Base-by-base conservation (phyloP, 2,329 filamentous ascomycete genomes). In the Colletotrichum lupini region DNA sequence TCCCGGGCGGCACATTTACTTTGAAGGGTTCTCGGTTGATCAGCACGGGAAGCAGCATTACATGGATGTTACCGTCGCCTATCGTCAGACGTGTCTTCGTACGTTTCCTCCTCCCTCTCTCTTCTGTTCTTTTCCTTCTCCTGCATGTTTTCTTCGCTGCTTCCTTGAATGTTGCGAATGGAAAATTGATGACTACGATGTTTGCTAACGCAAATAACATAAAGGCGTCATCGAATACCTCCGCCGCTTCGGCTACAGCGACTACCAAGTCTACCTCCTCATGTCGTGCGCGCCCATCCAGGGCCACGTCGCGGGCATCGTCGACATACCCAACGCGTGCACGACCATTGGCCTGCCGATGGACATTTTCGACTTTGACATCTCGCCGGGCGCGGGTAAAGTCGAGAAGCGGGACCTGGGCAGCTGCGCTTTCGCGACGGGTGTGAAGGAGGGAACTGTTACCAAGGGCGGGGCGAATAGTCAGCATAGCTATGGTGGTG, bases 331-430 rank as follows among this genome's bases (percentile, higher is more conserved):
- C 0, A 97, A 98, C 80, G 94, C 93, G 0, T 98, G 95, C 80
- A 97, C 95, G 4, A 98, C 95, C 0, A 85, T 98, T 72, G 95
- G 95, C 0, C 80, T 98, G 67, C 95, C 95, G 1, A 94, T 97
- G 87, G 95, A 98, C 83, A 97, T 98, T 66, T 98, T 98, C 78
- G 94, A 97, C 79, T 97, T 98, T 82, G 95, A 98, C 80, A 96
- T 98, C 76, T 90, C 91, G 59, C 94, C 95, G 0, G 77, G 74
- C 2, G 87, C 88, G 68, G 86, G 86, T 5, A 86, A 87, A 7
- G 89, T 88, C 9, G 75, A 75, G 24, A 78, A 76, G 70, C 65
- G 75, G 1, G 73, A 77, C 3, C 85, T 80, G 22, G 79, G 77
- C 1, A 85, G 80, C 53, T 97, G 94, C 81, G 94, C 93, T 1